Conservation (phyloP, 345 rosid genomes). For the Corchorus capsularis region DNA sequence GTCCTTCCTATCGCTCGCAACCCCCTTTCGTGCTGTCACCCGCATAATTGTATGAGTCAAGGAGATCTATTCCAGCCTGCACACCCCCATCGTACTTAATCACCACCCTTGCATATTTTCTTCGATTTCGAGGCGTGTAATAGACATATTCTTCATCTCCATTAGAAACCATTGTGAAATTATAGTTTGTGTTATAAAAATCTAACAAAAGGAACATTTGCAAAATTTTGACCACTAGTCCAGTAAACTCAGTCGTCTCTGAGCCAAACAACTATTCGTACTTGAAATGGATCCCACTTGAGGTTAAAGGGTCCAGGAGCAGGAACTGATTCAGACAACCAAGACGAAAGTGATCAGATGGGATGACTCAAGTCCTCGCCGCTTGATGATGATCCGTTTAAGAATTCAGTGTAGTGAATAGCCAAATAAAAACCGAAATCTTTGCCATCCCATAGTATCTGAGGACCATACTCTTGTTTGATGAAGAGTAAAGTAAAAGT, state of each 20-base stretch:
- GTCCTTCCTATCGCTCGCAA: too few species aligned
- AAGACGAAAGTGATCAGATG: neutral
- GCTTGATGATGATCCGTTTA: too few species aligned
- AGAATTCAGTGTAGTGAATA: too few species aligned
- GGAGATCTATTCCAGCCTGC: fast-evolving
- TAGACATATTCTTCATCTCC: neutral
- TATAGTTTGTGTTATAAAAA: too few species aligned
- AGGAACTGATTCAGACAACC: neutral
- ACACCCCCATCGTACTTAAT: neutral
- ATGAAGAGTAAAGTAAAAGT: too few species aligned
- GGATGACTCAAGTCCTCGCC: too few species aligned
- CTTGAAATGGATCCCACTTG: neutral
- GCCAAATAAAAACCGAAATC: too few species aligned
- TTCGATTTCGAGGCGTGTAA: neutral
- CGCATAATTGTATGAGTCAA: neutral
- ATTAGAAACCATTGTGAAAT: neutral
- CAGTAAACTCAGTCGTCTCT: neutral
- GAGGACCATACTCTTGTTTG: too few species aligned
- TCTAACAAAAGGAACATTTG: too few species aligned
- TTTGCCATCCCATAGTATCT: too few species aligned
- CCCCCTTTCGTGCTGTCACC: neutral
- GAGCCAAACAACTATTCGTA: neutral
- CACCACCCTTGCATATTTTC: neutral
- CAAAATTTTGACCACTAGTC: neutral
- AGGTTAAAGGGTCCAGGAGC: neutral